These are phyloP conservation scores for Metschnikowia noctiluminum DNA, from an alignment of 805 yeast species.

Conservation along the genomic window DNA sequence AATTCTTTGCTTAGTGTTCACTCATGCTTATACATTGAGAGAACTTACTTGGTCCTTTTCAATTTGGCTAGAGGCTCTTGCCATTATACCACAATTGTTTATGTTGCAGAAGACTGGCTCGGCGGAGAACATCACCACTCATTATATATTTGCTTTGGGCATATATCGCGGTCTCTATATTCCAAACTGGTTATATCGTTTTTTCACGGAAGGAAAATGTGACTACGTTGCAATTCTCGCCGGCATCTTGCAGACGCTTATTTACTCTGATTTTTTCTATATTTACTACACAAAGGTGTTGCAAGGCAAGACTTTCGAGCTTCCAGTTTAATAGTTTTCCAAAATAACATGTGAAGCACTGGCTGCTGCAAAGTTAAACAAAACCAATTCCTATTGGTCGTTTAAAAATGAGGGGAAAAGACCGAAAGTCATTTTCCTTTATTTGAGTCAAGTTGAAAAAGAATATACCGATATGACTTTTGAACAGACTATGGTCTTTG, in stretches of 20 bases:
- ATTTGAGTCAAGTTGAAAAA: too few species aligned
- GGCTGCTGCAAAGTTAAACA: too few species aligned
- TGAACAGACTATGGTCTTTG: too few species aligned
- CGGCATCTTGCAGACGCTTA: constrained; percentile 79
- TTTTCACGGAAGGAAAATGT: constrained; percentile 55
- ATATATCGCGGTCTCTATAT: constrained; percentile 84
- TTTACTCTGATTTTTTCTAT: constrained; percentile 95
- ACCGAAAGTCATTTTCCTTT: too few species aligned
- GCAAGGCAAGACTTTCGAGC: constrained; percentile 70
- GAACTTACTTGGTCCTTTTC: constrained; percentile 86
- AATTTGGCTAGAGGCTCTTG: constrained; percentile 88
- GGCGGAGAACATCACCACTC: constrained; percentile 82
- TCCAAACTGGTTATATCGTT: constrained; percentile 94
- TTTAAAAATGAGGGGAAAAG: too few species aligned
- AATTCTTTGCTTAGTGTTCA: constrained; percentile 56
- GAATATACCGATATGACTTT: too few species aligned
- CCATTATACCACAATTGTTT: constrained; percentile 89
- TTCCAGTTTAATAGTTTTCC: constrained; percentile 47
- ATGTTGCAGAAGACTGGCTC: constrained; percentile 87
- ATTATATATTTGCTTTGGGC: constrained; percentile 93
- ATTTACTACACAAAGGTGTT: constrained; percentile 77
- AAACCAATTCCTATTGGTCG: too few species aligned
- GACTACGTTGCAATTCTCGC: constrained; percentile 73
- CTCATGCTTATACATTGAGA: constrained; percentile 55
- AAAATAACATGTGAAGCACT: too few species aligned